These are phyloP conservation scores for Ceratobasidium sp. DNA, from an alignment of 1,284 basidiomycete genomes.

Conservation along the genomic window DNA sequence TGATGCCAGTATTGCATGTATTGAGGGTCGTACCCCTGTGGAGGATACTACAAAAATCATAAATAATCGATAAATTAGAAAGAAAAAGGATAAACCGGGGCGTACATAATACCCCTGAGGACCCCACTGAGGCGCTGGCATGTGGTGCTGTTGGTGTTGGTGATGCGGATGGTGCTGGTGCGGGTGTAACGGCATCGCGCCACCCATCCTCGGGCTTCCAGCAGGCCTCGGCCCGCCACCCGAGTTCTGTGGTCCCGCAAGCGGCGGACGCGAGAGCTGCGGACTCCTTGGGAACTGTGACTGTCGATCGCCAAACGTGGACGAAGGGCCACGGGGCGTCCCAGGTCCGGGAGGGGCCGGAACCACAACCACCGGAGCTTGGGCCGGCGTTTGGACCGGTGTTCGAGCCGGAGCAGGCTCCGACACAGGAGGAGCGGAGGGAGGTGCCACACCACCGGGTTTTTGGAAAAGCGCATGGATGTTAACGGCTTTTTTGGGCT, in stretches of 20 bases:
- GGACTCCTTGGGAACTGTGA: constrained; percentile 46
- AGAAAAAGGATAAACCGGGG: background rate
- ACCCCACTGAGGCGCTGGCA: constrained; percentile 46
- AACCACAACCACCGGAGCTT: constrained; percentile 27
- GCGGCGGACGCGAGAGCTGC: constrained; percentile 47
- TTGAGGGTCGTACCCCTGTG: constrained; percentile 25
- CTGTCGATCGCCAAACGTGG: constrained; percentile 23
- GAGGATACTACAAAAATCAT: constrained; percentile 18
- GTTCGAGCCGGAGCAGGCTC: background rate
- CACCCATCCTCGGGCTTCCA: constrained; percentile 33
- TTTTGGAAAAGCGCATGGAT: constrained; percentile 54
- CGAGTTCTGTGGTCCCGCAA: constrained; percentile 30
- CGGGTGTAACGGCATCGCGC: constrained; percentile 30
- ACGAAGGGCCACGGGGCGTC: background rate
- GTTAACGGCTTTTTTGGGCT: constrained; percentile 50
- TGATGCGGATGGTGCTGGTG: constrained; percentile 38
- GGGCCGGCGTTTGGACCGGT: constrained; percentile 34
- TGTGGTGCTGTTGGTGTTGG: constrained; percentile 18
- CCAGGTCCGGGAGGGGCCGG: constrained; percentile 2
- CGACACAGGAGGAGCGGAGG: constrained; percentile 28
- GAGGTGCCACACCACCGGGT: constrained; percentile 35
- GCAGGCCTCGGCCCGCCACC: constrained; percentile 32
- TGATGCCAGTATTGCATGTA: constrained; percentile 44
- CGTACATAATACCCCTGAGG: constrained; percentile 47
- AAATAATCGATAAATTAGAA: too few relatives aligned